Base-by-base conservation (phyloP, 2,329 filamentous ascomycete genomes). In the Colletotrichum sp. region DNA sequence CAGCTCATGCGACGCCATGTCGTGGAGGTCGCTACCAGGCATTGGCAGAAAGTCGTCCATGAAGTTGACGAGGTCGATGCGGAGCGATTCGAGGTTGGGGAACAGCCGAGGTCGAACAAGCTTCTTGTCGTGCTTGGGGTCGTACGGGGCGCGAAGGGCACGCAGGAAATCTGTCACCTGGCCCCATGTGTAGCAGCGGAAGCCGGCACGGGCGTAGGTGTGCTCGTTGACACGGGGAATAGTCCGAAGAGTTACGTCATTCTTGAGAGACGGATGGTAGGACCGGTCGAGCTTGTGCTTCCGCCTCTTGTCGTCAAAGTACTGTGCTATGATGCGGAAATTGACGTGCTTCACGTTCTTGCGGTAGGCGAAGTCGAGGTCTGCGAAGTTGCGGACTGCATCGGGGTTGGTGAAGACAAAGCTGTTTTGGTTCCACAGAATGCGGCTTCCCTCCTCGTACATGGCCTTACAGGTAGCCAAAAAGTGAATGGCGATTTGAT, bases 61-160 rank as follows among this genome's bases (percentile, higher is more conserved):
- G 63, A 91, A 91, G 78, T 91, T 91, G 78, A 91, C 88, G 21
- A 91, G 85, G 75, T 91, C 90, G 39, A 91, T 85, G 44, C 89
- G 87, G 55, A 91, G 81, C 21, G 84, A 84, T 30, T 85, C 82
- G 5, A 91, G 83, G 18, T 83, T 85, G 2, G 90, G 89, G 1
- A 91, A 79, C 13, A 91, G 85, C 44, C 86, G 84, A 21, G 87
- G 88, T 8, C 81, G 79, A 12, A 75, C 62, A 36, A 67, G 39
- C 67, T 72, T 82, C 77, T 83, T 85, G 79, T 81, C 79, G 60
- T 83, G 82, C 32, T 80, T 77, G 8, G 89, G 88, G 71, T 89
- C 86, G 79, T 85, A 89, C 1, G 90, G 89, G 4, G 89, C 86
- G n/a, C 88, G 84, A 69, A 91, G 80, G 7, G 87, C 89, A 68